These are phyloP conservation scores for Tuber indicum DNA, from an alignment of 495 filamentous ascomycete genomes.

Conservation along the genomic window DNA sequence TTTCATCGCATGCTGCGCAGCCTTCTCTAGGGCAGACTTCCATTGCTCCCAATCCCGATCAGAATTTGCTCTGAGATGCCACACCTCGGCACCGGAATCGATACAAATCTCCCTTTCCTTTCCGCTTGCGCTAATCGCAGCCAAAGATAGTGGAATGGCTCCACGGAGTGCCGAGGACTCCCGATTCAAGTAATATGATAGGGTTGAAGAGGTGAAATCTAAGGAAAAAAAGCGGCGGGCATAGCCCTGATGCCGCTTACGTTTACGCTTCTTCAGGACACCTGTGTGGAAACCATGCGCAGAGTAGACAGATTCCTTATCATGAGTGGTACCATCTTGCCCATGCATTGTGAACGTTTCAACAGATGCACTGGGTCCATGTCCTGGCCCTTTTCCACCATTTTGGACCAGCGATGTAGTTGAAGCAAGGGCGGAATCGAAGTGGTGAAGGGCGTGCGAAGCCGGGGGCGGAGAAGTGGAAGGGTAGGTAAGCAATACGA, in stretches of 20 bases:
- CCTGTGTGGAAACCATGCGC: conserved; percentile 63
- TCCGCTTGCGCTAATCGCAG: conserved; percentile 82
- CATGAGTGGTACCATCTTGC: conserved; percentile 40
- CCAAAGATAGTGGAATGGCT: conserved; percentile 83
- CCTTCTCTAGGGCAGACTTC: conserved; percentile 76
- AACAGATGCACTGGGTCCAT: conserved; percentile 46
- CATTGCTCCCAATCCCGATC: conserved; percentile 78
- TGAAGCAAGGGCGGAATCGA: conserved; percentile 47
- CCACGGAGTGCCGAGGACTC: conserved; percentile 85
- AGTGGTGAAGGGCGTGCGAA: conserved; percentile 59
- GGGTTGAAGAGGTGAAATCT: conserved; percentile 80
- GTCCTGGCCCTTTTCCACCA: conserved; percentile 43
- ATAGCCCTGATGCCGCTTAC: conserved; percentile 90
- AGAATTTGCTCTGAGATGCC: conserved; percentile 84
- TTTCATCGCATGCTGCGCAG: conserved; percentile 46
- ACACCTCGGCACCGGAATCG: conserved; percentile 92
- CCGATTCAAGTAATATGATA: conserved; percentile 92
- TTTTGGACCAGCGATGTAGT: conserved; percentile 23
- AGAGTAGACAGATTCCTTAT: conserved; percentile 39
- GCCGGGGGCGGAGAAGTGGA: conserved; percentile 74
- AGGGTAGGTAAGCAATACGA: conserved; percentile 89
- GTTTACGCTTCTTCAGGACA: conserved; percentile 73
- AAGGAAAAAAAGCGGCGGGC: conserved; percentile 90
- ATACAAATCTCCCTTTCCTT: conserved; percentile 85
- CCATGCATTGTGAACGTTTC: conserved; percentile 52